A percentile compares a stretch with the other conserved stretches of the same genome.
These are phyloP conservation scores for Paecilomyces fulvus DNA, from an alignment of 2,329 filamentous ascomycete genomes.

Conservation along the genomic window DNA sequence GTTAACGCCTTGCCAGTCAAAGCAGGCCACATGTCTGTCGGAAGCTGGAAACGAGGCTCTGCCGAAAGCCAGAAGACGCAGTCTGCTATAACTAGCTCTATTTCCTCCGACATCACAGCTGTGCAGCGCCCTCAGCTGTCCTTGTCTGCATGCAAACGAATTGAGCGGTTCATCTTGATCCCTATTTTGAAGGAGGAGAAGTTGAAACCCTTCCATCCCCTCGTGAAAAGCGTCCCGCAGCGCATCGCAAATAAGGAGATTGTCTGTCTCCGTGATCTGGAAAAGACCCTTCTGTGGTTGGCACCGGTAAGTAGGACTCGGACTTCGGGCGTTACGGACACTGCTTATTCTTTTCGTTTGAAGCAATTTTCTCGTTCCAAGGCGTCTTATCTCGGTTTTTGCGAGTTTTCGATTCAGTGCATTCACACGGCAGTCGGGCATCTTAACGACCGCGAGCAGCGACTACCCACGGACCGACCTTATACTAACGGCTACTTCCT, in stretches of 20 bases:
- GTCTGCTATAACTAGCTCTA: constrained; percentile 56
- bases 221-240: constrained; percentile 68
- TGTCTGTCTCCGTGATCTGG: constrained; percentile 81
- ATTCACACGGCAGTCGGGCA: constrained; percentile 82
- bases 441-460: constrained; percentile 78
- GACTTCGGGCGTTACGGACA: constrained; percentile 56
- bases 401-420: constrained; percentile 80
- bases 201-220: constrained; percentile 70
- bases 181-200: constrained; percentile 66
- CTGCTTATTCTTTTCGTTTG: constrained; percentile 55
- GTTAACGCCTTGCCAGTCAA: constrained; percentile 14
- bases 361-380: constrained; percentile 67
- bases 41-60: constrained; percentile 8
- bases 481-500: constrained; percentile 97
- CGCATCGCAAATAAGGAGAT: constrained; percentile 80
- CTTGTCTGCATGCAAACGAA: constrained; percentile 62
- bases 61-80: constrained; percentile 31
- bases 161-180: constrained; percentile 67
- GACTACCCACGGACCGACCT: constrained; percentile 72
- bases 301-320: constrained; percentile 75
- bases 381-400: constrained; percentile 76
- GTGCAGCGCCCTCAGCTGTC: constrained; percentile 55
- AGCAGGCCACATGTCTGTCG: constrained; percentile 16
- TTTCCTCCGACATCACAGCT: constrained; percentile 39
- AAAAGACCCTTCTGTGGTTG: constrained; percentile 85